Base-by-base conservation (phyloP, 1,284 basidiomycete species). In the Phylloboletellus chloephorus region DNA sequence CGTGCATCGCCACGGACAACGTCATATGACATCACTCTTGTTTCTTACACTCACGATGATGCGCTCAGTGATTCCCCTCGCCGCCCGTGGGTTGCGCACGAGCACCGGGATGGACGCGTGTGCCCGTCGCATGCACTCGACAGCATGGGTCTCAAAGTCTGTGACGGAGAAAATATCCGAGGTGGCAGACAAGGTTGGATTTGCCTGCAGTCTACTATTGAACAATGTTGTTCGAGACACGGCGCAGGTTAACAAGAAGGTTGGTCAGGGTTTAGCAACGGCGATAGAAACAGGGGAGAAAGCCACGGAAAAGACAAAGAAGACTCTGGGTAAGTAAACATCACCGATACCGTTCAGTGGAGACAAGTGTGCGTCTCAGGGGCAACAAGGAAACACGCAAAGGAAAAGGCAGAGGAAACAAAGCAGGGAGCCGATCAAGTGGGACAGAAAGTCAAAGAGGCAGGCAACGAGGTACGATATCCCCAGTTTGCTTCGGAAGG, bases 281-380 rank as follows among this genome's bases (percentile, higher is more conserved):
- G 79, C 78, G 0, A 76, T 85, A 44, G 81, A 80, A 46, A 76
- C 67, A 11, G 79, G 78, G 7, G 76, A 85, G 58, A 55, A 75
- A 43, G 74, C 69, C 9, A 71, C 78, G 1, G 61, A 73, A 49
- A 64, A 67, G 28, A 73, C 78, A 4, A 79, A 81, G 52, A 67
- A 80, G 44, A 68, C 67, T 1, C 13, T 82, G 7, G 71, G 82
- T 78, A 37, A 21, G 68, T 13, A 35, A 28, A 35, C 8, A 3
- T 19, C 13, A 28, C 6, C 3, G 1, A 16, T 17, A 6, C 5
- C 12, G 5, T 13, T 16, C 33, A n/a, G 21, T 8, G 13, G 12
- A 35, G 21, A 43, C 15, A 21, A 10, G 10, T 35, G 15, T n/a
- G 10, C 11, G 39, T 39, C 15, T 9, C 30, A 69, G 68, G 53